phyloP scores from a whole-genome alignment of 2,329 filamentous ascomycete genomes.

The Hysterium pulicare region DNA sequence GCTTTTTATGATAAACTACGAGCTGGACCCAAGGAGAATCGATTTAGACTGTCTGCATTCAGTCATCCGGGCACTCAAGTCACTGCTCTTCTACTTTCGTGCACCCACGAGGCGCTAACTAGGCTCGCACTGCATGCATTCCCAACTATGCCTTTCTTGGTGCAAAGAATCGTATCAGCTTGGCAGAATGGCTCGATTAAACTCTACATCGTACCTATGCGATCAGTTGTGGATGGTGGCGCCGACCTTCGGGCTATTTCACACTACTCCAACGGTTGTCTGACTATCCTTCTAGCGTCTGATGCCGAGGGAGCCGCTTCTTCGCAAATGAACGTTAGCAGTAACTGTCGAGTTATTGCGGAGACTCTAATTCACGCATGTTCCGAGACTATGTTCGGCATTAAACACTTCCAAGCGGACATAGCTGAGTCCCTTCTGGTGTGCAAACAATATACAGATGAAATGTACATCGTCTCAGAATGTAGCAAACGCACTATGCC shows the following conservation, averaged over 20 bases:
- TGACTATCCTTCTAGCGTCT: slow-evolving; percentile 31
- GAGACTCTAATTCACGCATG: slow-evolving; percentile 35
- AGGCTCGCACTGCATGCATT: slow-evolving; percentile 43
- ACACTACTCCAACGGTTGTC: slow-evolving; percentile 22
- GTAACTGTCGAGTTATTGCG: slow-evolving; percentile 31
- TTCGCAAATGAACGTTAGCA: slow-evolving; percentile 29
- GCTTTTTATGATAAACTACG: slow-evolving; percentile 44
- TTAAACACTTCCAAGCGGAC: slow-evolving; percentile 29
- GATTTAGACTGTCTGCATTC: slow-evolving; percentile 40
- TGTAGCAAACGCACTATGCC: slow-evolving; percentile 32
- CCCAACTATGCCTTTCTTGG: slow-evolving; percentile 35
- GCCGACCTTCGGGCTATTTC: slow-evolving; percentile 38
- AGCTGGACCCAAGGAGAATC: slow-evolving; percentile 41
- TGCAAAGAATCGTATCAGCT: slow-evolving; percentile 26
- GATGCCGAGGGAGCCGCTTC: slow-evolving; percentile 22
- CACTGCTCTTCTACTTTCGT: slow-evolving; percentile 40
- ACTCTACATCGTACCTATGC: slow-evolving; percentile 34
- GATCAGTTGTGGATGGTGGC: slow-evolving; percentile 25
- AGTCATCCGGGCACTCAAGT: slow-evolving; percentile 45
- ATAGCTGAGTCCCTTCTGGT: slow-evolving; percentile 32
- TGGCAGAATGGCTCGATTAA: slow-evolving; percentile 33
- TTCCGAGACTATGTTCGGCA: slow-evolving; percentile 31
- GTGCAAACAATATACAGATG: slow-evolving; percentile 16
- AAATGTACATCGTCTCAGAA: slow-evolving; percentile 28
- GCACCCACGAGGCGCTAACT: slow-evolving; percentile 34